Evolutionary conservation across 768 basidiomycete genomes (phyloP).

Genomic region (Russula ochroleuca): DNA sequence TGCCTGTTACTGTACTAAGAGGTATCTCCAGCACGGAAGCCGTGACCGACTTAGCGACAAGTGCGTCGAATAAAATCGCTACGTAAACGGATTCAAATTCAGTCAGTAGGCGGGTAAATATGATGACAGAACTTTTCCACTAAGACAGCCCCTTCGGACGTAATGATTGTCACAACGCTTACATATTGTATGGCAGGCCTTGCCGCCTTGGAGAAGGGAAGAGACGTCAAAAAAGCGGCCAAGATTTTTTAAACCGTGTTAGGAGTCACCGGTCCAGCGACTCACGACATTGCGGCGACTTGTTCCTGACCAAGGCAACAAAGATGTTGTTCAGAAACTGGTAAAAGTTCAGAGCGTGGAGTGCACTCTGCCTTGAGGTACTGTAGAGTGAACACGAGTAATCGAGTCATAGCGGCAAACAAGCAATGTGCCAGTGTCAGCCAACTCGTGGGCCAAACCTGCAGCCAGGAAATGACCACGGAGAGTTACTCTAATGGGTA

Average conservation of each 20-base stretch:
- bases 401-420: constrained; percentile 3
- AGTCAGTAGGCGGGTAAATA: not conserved
- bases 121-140: not conserved
- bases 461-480: not conserved
- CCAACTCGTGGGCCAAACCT: not conserved
- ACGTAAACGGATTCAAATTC: constrained; percentile 3
- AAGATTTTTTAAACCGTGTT: not conserved
- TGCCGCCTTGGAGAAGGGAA: not conserved
- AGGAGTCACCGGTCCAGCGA: not conserved
- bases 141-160: not conserved
- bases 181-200: not conserved
- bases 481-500: not conserved
- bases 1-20: not conserved
- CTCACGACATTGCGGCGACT: not conserved
- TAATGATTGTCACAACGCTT: not conserved
- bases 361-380: not conserved
- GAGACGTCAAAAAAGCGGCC: not conserved
- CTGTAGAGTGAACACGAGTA: not conserved
- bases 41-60: not conserved
- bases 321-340: not conserved
- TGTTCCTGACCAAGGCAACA: not conserved
- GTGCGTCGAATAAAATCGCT: not conserved
- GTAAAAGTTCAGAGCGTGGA: not conserved
- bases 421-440: too few species aligned
- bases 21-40: not conserved